A percentile compares a stretch with the other conserved stretches of the same genome.
Conservation (phyloP, 139 green algal species). For the Chlamydomonas sp. region DNA sequence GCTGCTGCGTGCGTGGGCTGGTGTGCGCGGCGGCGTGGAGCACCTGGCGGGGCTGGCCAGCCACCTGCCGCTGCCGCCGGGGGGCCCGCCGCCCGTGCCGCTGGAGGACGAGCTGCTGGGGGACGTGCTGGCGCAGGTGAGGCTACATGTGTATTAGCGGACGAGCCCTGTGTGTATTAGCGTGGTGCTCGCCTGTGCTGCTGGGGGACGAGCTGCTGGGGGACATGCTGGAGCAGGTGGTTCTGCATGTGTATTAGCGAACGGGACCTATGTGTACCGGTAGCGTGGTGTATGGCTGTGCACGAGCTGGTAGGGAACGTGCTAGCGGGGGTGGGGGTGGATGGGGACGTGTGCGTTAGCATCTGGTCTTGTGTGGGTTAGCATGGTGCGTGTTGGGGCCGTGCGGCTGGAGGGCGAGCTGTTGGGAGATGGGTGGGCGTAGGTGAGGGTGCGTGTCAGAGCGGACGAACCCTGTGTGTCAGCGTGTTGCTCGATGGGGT, state of each 20-base stretch:
- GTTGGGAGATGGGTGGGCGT: too few species aligned
- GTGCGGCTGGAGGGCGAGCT: too few species aligned
- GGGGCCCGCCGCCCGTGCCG: conserved; percentile 9
- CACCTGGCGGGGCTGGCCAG: conserved; percentile 39
- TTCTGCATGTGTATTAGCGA: too few species aligned
- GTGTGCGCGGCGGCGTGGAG: conserved; percentile 39
- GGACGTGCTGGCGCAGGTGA: conserved; percentile 48
- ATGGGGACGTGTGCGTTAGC: too few species aligned
- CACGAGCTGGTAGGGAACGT: conserved; percentile 46
- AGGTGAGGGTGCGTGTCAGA: too few species aligned
- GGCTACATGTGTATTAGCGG: not conserved
- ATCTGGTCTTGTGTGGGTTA: too few species aligned
- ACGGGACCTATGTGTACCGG: too few species aligned
- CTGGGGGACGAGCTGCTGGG: conserved; percentile 42
- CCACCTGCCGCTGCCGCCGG: conserved; percentile 40
- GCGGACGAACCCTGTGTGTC: too few species aligned
- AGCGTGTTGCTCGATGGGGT: too few species aligned
- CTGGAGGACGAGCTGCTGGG: conserved; percentile 42
- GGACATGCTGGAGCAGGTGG: conserved; percentile 46
- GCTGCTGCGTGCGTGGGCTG: conserved; percentile 12
- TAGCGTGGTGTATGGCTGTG: too few species aligned
- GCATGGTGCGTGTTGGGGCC: too few species aligned
- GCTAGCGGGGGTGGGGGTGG: conserved; percentile 35
- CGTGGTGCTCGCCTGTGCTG: conserved; percentile 17
- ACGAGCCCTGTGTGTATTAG: too few species aligned